Evolutionary conservation across 1,284 basidiomycete genomes (phyloP).

Genomic region (Anthracocystis panici-leucophaei): DNA sequence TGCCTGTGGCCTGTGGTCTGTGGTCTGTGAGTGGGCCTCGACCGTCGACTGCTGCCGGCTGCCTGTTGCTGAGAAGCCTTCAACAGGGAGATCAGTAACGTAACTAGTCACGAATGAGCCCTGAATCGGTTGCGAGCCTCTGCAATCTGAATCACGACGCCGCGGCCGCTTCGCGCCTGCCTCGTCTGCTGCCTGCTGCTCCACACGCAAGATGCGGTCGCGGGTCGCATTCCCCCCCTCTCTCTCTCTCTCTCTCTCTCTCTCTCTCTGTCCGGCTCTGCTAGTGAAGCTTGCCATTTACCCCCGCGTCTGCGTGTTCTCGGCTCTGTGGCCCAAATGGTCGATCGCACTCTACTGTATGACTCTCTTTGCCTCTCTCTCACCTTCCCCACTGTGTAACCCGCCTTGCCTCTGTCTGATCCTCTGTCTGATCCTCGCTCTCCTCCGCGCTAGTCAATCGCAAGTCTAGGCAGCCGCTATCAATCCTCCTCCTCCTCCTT

Average conservation of each 20-base stretch:
- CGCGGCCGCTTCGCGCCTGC: slow-evolving; percentile 9
- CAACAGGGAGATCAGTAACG: not conserved
- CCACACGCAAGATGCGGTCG: slow-evolving; percentile 6
- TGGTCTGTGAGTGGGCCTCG: slow-evolving; percentile 5
- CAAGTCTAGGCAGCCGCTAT: no score
- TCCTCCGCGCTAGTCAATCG: no score
- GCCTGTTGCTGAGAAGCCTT: not conserved
- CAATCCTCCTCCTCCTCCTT: no score
- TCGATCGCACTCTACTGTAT: slow-evolving; percentile 24
- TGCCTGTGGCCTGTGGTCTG: not conserved
- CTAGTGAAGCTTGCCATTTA: not conserved
- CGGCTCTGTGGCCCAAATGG: slow-evolving; percentile 22
- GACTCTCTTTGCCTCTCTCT: slow-evolving; percentile 7
- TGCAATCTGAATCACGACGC: slow-evolving; percentile 1
- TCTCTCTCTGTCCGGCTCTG: slow-evolving; percentile 1
- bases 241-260: slow-evolving; percentile 2
- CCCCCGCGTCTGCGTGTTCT: slow-evolving; percentile 15
- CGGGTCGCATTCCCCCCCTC: slow-evolving; percentile 9
- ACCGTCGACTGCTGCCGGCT: slow-evolving; percentile 1
- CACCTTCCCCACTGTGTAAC: not conserved
- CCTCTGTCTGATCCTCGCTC: not conserved
- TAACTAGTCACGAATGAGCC: not conserved
- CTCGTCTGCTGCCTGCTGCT: slow-evolving; percentile 7
- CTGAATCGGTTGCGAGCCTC: slow-evolving; percentile 1
- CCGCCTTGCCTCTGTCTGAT: not conserved